These are phyloP conservation scores for Cystobasidiaceae sp. DNA, from an alignment of 1,284 basidiomycete genomes.

Conservation along the genomic window DNA sequence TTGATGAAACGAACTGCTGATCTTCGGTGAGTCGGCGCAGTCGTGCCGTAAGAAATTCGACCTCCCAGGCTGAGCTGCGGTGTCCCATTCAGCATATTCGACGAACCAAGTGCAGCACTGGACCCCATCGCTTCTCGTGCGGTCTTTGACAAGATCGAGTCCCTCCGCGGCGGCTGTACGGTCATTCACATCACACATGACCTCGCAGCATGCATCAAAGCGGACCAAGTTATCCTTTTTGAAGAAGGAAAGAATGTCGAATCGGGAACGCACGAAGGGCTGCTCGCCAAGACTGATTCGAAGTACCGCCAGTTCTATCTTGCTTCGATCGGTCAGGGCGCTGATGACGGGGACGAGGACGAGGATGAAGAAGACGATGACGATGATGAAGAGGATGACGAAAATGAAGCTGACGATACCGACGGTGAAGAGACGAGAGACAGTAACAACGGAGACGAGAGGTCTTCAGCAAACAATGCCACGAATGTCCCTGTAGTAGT, in stretches of 20 bases:
- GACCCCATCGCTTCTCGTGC: slow-evolving; percentile 18
- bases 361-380: background rate
- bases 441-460: too few relatives aligned
- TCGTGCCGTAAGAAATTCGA: background rate
- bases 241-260: slow-evolving; percentile 21
- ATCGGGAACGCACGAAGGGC: slow-evolving; percentile 17
- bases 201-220: slow-evolving; percentile 18
- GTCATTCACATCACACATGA: slow-evolving; percentile 25
- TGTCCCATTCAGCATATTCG: slow-evolving; percentile 12
- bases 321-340: background rate
- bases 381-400: background rate
- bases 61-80: background rate
- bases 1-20: slow-evolving; percentile 26
- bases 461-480: too few relatives aligned
- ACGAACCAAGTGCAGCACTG: slow-evolving; percentile 24
- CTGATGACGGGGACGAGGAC: background rate
- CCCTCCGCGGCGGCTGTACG: slow-evolving; percentile 15
- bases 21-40: slow-evolving; percentile 6
- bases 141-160: slow-evolving; percentile 26
- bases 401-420: background rate
- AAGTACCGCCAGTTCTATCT: slow-evolving; percentile 27
- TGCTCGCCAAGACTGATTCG: background rate
- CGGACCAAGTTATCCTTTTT: slow-evolving; percentile 27
- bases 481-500: too few relatives aligned
- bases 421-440: too few relatives aligned